phyloP scores from a whole-genome alignment of 805 yeast species.

The Nakazawaea ernobii region DNA sequence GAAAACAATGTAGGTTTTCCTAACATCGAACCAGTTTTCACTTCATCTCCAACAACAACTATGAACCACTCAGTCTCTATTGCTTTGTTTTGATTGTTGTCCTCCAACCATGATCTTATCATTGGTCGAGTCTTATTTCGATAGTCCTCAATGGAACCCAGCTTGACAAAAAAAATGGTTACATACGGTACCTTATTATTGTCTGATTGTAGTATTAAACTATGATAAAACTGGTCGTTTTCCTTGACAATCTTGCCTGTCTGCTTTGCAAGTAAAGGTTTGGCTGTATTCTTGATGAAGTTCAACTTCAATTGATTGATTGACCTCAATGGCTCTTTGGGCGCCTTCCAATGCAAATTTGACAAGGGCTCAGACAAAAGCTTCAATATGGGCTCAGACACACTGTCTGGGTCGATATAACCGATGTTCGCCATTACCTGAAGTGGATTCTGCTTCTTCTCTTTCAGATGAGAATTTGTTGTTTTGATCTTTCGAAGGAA shows the following conservation, averaged over 20 bases:
- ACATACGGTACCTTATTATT: conserved; percentile 41
- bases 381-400: conserved; percentile 38
- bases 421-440: conserved; percentile 32
- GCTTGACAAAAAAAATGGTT: conserved; percentile 62
- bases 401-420: conserved; percentile 71
- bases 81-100: conserved; percentile 29
- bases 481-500: background rate
- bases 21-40: conserved; percentile 15
- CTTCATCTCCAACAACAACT: conserved; percentile 36
- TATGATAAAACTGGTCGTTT: conserved; percentile 13
- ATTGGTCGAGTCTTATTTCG: conserved; percentile 76
- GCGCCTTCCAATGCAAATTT: conserved; percentile 64
- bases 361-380: conserved; percentile 47
- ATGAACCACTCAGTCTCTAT: conserved; percentile 59
- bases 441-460: background rate
- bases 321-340: conserved; percentile 52
- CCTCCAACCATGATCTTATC: conserved; percentile 71
- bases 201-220: conserved; percentile 6
- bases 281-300: conserved; percentile 55
- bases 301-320: conserved; percentile 52
- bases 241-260: conserved; percentile 8
- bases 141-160: conserved; percentile 67
- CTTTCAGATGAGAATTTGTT: background rate
- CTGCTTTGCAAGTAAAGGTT: conserved; percentile 7
- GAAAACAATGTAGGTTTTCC: conserved; percentile 24